These are phyloP conservation scores for Melaleuca alternifolia DNA, from an alignment of 345 rosid species.

Conservation along the genomic window DNA sequence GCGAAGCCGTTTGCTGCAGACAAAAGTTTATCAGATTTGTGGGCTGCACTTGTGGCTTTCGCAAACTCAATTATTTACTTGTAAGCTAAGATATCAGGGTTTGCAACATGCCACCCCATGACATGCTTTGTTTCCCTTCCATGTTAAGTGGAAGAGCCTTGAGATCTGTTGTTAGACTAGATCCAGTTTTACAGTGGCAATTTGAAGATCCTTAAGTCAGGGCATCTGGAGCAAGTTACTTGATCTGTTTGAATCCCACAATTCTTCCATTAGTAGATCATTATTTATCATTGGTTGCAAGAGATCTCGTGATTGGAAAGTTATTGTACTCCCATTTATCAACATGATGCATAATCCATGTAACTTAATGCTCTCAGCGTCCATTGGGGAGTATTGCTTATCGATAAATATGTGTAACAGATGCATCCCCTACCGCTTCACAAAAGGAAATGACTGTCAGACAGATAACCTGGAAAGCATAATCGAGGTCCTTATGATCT, in stretches of 20 bases:
- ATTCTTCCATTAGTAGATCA: neutral
- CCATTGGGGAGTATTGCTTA: neutral
- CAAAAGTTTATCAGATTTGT: neutral
- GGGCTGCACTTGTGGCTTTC: neutral
- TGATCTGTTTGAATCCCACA: neutral
- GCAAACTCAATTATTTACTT: neutral
- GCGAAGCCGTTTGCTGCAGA: neutral
- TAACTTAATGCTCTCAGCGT: neutral
- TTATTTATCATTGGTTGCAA: neutral
- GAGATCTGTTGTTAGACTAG: neutral
- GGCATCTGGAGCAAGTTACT: neutral
- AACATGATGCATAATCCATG: neutral
- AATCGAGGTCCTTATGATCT: conserved; percentile 68
- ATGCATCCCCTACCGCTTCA: conserved; percentile 69
- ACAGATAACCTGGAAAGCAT: conserved; percentile 21
- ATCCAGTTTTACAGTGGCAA: neutral
- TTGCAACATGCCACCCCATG: neutral
- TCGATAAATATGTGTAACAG: conserved; percentile 10
- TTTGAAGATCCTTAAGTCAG: neutral
- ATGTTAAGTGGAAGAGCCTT: neutral
- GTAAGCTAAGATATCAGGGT: neutral
- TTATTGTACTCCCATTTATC: neutral
- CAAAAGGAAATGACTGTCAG: conserved; percentile 20
- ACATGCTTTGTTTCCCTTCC: neutral
- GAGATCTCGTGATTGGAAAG: neutral